Conservation (phyloP, 2,329 filamentous ascomycete species). For the Teratosphaeria destructans region DNA sequence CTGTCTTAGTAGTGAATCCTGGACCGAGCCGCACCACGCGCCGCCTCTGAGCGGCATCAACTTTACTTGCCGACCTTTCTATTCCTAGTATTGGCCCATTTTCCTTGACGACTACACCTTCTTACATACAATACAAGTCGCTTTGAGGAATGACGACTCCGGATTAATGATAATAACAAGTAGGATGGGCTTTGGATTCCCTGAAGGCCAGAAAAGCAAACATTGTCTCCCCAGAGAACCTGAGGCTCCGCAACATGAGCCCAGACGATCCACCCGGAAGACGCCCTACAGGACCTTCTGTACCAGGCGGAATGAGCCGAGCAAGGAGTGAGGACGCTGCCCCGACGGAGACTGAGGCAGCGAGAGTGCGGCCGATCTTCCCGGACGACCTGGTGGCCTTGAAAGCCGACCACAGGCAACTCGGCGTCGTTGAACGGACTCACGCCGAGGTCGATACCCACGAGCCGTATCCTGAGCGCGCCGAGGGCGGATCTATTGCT, state of each 20-base stretch:
- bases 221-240: background rate
- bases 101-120: background rate
- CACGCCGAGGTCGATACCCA: constrained; percentile 36
- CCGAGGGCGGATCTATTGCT: constrained; percentile 20
- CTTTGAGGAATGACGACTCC: background rate
- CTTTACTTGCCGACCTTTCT: background rate
- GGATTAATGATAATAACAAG: background rate
- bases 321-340: background rate
- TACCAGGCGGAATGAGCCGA: background rate
- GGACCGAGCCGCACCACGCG: background rate
- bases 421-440: constrained; percentile 38
- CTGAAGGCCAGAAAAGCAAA: background rate
- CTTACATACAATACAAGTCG: background rate
- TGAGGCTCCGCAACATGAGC: background rate
- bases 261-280: background rate
- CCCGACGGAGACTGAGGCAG: background rate
- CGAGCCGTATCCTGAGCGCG: constrained; percentile 31
- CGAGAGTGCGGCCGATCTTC: constrained; percentile 6
- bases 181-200: background rate
- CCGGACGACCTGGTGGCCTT: constrained; percentile 20
- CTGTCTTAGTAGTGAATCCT: background rate
- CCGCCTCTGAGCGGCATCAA: background rate
- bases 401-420: constrained; percentile 8
- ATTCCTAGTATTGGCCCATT: background rate
- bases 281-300: background rate